Conservation (phyloP, 1,284 basidiomycete species). For the Tremellales sp. region DNA sequence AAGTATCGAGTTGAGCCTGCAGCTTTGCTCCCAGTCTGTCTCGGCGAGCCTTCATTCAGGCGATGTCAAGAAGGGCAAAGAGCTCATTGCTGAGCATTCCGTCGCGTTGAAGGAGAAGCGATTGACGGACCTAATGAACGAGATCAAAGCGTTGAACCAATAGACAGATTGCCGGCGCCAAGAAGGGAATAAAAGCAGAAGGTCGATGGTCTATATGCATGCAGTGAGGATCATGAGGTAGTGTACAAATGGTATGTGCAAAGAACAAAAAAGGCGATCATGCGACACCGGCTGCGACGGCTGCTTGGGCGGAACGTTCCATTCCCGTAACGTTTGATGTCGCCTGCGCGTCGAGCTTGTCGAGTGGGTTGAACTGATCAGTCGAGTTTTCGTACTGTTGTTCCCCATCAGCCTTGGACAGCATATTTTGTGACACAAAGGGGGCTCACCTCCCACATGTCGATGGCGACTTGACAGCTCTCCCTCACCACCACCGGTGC, state of each 20-base stretch:
- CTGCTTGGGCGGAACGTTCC: slow-evolving; percentile 43
- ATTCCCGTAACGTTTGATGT: slow-evolving; percentile 43
- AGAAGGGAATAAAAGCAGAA: not conserved
- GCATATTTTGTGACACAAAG: not conserved
- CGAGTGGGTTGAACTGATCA: slow-evolving; percentile 77
- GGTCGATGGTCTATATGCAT: not conserved
- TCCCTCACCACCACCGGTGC: slow-evolving; percentile 88
- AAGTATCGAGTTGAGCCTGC: too few species aligned
- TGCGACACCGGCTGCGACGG: slow-evolving; percentile 27
- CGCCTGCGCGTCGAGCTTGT: slow-evolving; percentile 48
- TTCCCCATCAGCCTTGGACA: slow-evolving; percentile 1
- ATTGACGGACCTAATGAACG: slow-evolving; percentile 41
- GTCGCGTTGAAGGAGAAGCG: slow-evolving; percentile 43
- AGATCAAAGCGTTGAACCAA: slow-evolving; percentile 36
- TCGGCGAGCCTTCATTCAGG: too few species aligned
- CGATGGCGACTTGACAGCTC: slow-evolving; percentile 93
- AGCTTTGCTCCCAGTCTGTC: too few species aligned
- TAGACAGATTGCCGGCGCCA: not conserved
- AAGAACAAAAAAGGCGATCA: not conserved
- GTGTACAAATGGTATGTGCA: not conserved
- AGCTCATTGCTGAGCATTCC: slow-evolving; percentile 27
- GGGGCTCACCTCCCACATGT: slow-evolving; percentile 79
- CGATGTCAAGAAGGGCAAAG: slow-evolving; percentile 34
- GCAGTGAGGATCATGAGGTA: too few species aligned
- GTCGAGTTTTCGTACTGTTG: slow-evolving; percentile 78